A percentile compares a stretch with the other conserved stretches of the same genome.
Evolutionary conservation across 768 basidiomycete species (phyloP).

Genomic region (Clitopilus hobsonii): DNA sequence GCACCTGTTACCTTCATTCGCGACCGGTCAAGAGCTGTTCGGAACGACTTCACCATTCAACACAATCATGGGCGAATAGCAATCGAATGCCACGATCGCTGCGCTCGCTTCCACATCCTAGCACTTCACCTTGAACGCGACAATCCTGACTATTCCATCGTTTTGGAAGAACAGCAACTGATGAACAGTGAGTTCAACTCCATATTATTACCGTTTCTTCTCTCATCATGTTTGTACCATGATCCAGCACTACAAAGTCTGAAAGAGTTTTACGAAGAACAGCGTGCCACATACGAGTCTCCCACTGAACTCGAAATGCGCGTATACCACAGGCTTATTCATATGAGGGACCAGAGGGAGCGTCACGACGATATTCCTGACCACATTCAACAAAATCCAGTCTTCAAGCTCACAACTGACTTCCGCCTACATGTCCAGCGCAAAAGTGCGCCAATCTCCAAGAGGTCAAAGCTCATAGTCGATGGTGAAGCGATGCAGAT

Average conservation of each 20-base stretch:
- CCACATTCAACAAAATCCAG: conserved; percentile 62
- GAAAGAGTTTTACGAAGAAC: conserved; percentile 91
- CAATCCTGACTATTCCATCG: conserved; percentile 49
- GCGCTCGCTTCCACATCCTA: conserved; percentile 90
- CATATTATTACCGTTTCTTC: not conserved
- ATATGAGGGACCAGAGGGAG: conserved; percentile 81
- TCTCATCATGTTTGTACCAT: not conserved
- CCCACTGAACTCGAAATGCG: conserved; percentile 94
- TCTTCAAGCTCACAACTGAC: conserved; percentile 77
- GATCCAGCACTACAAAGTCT: conserved; percentile 87
- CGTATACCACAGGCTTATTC: conserved; percentile 88
- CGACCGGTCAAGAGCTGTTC: conserved; percentile 84
- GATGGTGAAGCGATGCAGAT: conserved; percentile 64
- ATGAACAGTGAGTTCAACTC: conserved; percentile 71
- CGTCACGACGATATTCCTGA: conserved; percentile 70
- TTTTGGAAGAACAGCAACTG: conserved; percentile 82
- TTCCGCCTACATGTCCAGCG: conserved; percentile 79
- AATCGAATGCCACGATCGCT: conserved; percentile 89
- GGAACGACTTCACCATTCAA: conserved; percentile 95
- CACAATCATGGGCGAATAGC: conserved; percentile 71
- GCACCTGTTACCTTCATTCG: conserved; percentile 80
- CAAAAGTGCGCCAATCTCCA: conserved; percentile 71
- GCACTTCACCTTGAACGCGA: conserved; percentile 68
- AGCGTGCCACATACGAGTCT: conserved; percentile 59
- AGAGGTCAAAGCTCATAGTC: conserved; percentile 59